phyloP scores from a whole-genome alignment of 116 monocot species.

The Posidonia oceanica region DNA sequence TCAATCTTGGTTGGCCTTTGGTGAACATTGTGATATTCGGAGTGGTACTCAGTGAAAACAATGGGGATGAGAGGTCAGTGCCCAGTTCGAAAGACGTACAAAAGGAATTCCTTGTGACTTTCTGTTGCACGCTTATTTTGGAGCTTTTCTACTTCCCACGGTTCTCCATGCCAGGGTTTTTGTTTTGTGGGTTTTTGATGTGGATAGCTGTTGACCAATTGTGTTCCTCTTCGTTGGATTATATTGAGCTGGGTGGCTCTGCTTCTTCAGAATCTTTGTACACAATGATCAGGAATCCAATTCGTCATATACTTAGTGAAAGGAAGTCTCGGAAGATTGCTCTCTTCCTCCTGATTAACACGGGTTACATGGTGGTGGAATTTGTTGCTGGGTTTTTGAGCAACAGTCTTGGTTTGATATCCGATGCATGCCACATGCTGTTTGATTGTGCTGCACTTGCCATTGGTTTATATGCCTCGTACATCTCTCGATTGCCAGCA shows the following conservation, averaged over 20 bases:
- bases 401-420: conserved; percentile 94
- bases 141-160: conserved; percentile 79
- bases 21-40: conserved; percentile 73
- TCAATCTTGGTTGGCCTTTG: conserved; percentile 50
- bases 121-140: conserved; percentile 50
- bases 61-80: conserved; percentile 22
- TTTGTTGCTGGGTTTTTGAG: conserved; percentile 89
- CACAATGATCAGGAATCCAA: conserved; percentile 40
- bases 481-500: conserved; percentile 67
- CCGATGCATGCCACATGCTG: conserved; percentile 96
- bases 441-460: conserved; percentile 95
- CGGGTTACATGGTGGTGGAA: conserved; percentile 87
- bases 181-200: conserved; percentile 49
- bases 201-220: conserved; percentile 62
- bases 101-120: conserved; percentile 51
- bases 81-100: conserved; percentile 26
- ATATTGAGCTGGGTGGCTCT: conserved; percentile 40
- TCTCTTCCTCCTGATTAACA: conserved; percentile 74
- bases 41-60: conserved; percentile 47
- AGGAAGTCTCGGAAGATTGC: conserved; percentile 89
- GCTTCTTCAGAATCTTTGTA: conserved; percentile 30
- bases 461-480: conserved; percentile 90
- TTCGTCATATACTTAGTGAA: conserved; percentile 66
- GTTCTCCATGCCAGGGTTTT: conserved; percentile 55
- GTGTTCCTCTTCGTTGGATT: conserved; percentile 26